Percentiles rank a stretch among this genome's conserved stretches.
Evolutionary conservation across 805 yeast species (phyloP).

Genomic region (Tetrapisispora arboricola): DNA sequence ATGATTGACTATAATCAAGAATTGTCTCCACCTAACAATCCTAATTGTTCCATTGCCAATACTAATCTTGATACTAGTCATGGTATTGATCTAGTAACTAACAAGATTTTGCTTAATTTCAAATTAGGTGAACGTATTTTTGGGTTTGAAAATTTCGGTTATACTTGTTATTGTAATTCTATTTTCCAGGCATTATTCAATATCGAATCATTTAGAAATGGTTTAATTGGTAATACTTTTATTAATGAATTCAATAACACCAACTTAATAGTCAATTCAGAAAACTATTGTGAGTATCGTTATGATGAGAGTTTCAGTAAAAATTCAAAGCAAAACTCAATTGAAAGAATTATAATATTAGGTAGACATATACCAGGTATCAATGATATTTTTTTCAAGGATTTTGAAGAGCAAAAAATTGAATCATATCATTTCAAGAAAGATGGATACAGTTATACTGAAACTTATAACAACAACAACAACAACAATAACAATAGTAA

Average conservation of each 20-base stretch:
- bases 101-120: neutral
- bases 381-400: neutral
- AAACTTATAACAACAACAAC: neutral
- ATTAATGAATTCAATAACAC: neutral
- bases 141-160: conserved; percentile 80
- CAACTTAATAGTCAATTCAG: too few species aligned
- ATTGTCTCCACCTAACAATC: neutral
- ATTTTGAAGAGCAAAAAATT: neutral
- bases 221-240: conserved; percentile 30
- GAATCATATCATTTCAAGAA: too few species aligned
- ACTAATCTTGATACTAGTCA: too few species aligned
- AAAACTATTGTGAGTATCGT: neutral
- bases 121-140: conserved; percentile 35
- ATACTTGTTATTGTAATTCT: conserved; percentile 92
- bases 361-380: neutral
- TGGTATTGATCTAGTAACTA: neutral
- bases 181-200: conserved; percentile 81
- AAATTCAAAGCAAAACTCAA: neutral
- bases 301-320: neutral
- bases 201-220: conserved; percentile 55
- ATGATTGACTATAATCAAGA: too few species aligned
- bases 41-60: too few species aligned
- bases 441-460: neutral
- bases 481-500: neutral
- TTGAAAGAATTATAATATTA: neutral